phyloP scores from a whole-genome alignment of 2,329 filamentous ascomycete genomes.

The Colletotrichum simmondsii region DNA sequence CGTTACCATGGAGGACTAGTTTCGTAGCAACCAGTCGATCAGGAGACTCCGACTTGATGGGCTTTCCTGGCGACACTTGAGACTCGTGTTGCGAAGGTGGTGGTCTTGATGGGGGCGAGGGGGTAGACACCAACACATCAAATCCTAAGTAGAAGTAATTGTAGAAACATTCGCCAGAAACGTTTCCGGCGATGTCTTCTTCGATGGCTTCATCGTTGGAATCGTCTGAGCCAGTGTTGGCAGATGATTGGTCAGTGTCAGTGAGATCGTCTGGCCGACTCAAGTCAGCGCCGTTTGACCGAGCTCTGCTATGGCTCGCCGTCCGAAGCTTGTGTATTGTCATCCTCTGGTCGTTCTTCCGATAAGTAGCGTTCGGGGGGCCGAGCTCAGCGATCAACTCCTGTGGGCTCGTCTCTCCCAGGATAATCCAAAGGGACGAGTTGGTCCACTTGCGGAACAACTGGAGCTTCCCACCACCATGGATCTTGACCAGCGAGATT shows the following conservation, averaged over 20 bases:
- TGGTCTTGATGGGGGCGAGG: constrained; percentile 71
- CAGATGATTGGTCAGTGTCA: constrained; percentile 81
- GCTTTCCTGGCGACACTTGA: constrained; percentile 40
- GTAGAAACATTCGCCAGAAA: constrained; percentile 86
- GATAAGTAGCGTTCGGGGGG: constrained; percentile 92
- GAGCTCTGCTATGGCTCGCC: constrained; percentile 60
- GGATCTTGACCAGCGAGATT: constrained; percentile 81
- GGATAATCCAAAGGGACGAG: constrained; percentile 74
- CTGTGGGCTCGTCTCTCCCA: constrained; percentile 92
- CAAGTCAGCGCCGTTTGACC: constrained; percentile 56
- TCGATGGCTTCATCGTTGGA: constrained; percentile 67
- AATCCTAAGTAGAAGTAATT: constrained; percentile 98
- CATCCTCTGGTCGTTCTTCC: constrained; percentile 89
- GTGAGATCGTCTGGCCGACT: constrained; percentile 67
- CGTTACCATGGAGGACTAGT: constrained; percentile 91
- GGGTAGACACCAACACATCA: constrained; percentile 88
- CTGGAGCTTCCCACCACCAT: constrained; percentile 83
- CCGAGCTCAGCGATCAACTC: constrained; percentile 91
- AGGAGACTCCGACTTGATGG: constrained; percentile 55
- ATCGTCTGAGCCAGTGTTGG: constrained; percentile 77
- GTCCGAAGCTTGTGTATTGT: constrained; percentile 80
- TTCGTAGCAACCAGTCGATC: constrained; percentile 88
- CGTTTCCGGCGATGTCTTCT: constrained; percentile 62
- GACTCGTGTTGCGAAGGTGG: constrained; percentile 59
- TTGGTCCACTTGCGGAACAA: constrained; percentile 78